These are phyloP conservation scores for Dictyostelium intermedium DNA, from an alignment of 78 protist genomes.

Conservation along the genomic window DNA sequence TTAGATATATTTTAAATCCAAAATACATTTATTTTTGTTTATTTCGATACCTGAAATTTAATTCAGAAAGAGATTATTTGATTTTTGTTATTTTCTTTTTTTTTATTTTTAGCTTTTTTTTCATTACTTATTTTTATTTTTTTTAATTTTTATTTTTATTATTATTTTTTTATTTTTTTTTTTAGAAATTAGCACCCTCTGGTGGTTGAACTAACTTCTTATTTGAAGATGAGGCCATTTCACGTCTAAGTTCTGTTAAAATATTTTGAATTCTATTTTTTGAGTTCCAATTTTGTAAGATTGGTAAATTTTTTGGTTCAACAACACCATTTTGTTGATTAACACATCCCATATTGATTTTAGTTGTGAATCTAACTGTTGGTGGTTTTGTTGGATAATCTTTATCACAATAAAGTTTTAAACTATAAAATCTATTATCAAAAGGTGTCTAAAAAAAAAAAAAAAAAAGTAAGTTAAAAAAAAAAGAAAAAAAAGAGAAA, in stretches of 20 bases:
- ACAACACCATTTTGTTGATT: slow-evolving; percentile 57
- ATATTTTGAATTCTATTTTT: slow-evolving; percentile 52
- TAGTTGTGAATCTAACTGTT: slow-evolving; percentile 80
- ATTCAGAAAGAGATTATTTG: too few species aligned
- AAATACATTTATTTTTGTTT: too few species aligned
- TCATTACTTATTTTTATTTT: too few species aligned
- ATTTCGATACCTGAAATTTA: too few species aligned
- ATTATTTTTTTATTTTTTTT: not conserved
- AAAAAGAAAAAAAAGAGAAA: not conserved
- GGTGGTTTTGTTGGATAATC: slow-evolving; percentile 94
- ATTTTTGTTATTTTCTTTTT: not conserved
- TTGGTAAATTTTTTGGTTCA: slow-evolving; percentile 53
- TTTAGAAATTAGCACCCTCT: slow-evolving; percentile 39
- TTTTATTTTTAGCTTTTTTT: not conserved
- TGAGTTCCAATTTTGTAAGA: slow-evolving; percentile 64
- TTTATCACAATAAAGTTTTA: slow-evolving; percentile 88
- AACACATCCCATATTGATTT: slow-evolving; percentile 86
- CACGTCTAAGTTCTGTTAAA: slow-evolving; percentile 62
- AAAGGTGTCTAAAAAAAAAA: slow-evolving; percentile 64
- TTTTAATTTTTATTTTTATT: too few species aligned
- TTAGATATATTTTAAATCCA: too few species aligned
- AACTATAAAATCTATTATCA: slow-evolving; percentile 86
- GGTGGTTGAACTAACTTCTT: slow-evolving; percentile 87
- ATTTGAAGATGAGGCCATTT: slow-evolving; percentile 81
- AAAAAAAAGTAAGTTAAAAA: not conserved